phyloP scores from a whole-genome alignment of 2,329 filamentous ascomycete genomes.

The Nigrospora osmanthi region DNA sequence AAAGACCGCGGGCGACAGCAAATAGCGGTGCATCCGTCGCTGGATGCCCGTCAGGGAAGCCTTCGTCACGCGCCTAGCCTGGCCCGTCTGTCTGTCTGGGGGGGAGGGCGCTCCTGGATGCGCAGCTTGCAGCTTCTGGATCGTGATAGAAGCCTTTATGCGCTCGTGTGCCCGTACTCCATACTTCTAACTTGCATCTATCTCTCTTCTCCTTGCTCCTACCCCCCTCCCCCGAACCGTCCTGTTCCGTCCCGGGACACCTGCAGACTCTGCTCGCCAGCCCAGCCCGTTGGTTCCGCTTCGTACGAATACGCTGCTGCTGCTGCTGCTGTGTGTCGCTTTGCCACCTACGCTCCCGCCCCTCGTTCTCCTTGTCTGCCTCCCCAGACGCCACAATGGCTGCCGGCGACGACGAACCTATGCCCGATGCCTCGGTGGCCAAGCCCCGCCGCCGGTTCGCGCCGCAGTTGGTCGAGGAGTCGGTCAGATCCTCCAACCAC shows the following conservation, averaged over 20 bases:
- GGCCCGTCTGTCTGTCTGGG: neutral
- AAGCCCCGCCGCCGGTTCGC: conserved; percentile 22
- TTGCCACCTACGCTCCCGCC: too few relatives aligned
- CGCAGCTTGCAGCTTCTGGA: conserved; percentile 6
- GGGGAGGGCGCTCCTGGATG: neutral
- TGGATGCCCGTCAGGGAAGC: conserved; percentile 5
- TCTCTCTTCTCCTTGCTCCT: conserved; percentile 2
- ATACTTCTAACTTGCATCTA: neutral
- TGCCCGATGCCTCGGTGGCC: conserved; percentile 10
- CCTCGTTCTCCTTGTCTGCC: too few relatives aligned
- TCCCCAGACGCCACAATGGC: conserved; percentile 10
- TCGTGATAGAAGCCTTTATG: conserved; percentile 4
- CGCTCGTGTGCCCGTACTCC: neutral
- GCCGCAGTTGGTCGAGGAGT: conserved; percentile 24
- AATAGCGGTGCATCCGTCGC: conserved; percentile 8
- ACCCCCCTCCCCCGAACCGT: neutral
- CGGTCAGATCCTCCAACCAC: conserved; percentile 14
- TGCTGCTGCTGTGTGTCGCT: too few relatives aligned
- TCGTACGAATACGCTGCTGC: too few relatives aligned
- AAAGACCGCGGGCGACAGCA: conserved; percentile 5
- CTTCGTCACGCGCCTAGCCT: conserved; percentile 10
- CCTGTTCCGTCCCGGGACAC: too few relatives aligned
- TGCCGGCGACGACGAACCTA: conserved; percentile 15
- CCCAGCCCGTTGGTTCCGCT: too few relatives aligned
- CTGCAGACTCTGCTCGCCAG: too few relatives aligned